phyloP scores from a whole-genome alignment of 192 early-diverging fungal species.

The Obelidium mucronatum region DNA sequence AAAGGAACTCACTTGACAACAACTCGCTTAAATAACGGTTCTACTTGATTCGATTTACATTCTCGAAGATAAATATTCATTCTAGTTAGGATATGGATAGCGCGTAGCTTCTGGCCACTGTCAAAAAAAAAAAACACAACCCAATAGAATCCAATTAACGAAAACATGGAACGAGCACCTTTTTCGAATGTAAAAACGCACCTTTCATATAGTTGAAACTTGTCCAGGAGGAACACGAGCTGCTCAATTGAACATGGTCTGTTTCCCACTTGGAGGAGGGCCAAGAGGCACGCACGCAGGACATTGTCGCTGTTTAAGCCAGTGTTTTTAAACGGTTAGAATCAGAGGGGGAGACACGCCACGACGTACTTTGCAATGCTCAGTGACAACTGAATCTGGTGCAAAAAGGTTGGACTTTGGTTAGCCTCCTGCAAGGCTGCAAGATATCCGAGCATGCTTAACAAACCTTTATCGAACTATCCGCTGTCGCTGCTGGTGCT shows the following conservation, averaged over 20 bases:
- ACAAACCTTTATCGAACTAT: no score
- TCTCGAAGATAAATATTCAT: constrained; percentile 3
- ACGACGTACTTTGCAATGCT: neutral
- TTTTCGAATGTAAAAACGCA: no score
- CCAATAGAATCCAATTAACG: no score
- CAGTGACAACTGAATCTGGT: neutral
- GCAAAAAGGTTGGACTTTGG: no score
- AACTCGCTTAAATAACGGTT: constrained; percentile 19
- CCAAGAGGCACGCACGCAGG: neutral
- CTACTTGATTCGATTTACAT: neutral
- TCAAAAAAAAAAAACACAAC: no score
- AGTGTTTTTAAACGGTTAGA: neutral
- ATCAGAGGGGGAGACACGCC: no score
- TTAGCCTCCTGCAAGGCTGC: no score
- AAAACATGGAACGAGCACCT: no score
- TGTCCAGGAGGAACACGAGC: neutral
- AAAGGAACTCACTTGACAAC: constrained; percentile 22
- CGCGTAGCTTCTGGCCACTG: no score
- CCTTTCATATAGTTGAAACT: no score
- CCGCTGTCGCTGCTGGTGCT: no score
- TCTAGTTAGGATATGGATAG: constrained; percentile 1
- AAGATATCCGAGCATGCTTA: no score
- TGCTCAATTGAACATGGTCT: neutral
- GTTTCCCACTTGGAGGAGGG: neutral
- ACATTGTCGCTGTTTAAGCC: constrained; percentile 3